Evolutionary conservation across 2,329 filamentous ascomycete genomes (phyloP), one percentile per base, ranked within the genome.

Genomic region (Hymenoscyphus scutula): DNA sequence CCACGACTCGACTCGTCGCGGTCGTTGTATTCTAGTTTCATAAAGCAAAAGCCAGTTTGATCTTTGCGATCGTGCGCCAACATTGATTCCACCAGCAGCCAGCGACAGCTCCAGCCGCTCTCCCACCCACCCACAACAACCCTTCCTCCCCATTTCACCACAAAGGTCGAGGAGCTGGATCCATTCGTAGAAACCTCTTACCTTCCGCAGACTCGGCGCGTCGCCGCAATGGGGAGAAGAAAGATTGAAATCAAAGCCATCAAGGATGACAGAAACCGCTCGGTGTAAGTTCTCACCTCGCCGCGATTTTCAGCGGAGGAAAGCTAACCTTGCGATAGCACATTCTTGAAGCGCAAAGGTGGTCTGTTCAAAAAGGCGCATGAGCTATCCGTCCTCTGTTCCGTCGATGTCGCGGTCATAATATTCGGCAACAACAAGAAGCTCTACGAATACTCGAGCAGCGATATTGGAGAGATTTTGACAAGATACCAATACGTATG

Each of bases 221-320:
- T 71, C 69, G 71, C 71, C 74, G 79, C 66, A 60, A 99, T 99
- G 95, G 95, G 95, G 77, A 89, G 95, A 78, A 88, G 95, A 84
- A 99, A 99, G 87, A 99, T 99, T 76, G 95, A 98, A 82, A 98
- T 99, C 83, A 97, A 97, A 81, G 92, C 94, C 71, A 98, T 98
- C 84, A 97, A 97, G 80, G 93, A 97, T 87, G 93, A 97, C 79
- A 88, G 93, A 74, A 97, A 97, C 76, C 92, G 93, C 76, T 97
- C 93, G 73, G 93, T 97, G 93, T 97, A 92, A 78, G 66, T 66
- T 58, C 27, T 55, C 23, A 34, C 32, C n/a, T 53, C 53, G 32
- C 54, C 38, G 57, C 57, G 53, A 53, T 17, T 56, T 51, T 11
- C 7, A 57, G 3, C 25, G 5, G 15, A 58, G 57, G 45, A 53